Conservation (phyloP, 768 basidiomycete species). For the Boletellus emodensis region DNA sequence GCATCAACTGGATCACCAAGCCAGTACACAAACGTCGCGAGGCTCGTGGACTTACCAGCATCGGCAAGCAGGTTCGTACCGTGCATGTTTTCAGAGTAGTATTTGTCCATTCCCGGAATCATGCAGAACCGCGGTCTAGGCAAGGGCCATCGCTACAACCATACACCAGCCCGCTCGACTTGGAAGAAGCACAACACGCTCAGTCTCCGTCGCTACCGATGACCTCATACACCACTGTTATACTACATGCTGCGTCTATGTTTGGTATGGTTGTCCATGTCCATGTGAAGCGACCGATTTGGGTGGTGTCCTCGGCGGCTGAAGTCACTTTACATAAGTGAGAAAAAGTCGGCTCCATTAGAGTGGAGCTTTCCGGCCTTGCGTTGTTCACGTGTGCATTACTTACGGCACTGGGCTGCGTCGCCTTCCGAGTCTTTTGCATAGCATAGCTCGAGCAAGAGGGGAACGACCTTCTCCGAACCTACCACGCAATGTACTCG, state of each 20-base stretch:
- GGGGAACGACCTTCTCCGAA: constrained; percentile 2
- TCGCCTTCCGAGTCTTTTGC: not conserved
- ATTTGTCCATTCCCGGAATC: constrained; percentile 3
- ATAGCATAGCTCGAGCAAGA: not conserved
- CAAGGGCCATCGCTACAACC: constrained; percentile 94
- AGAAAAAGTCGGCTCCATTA: not conserved
- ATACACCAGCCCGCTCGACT: constrained; percentile 83
- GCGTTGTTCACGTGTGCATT: constrained; percentile 18
- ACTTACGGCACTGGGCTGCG: constrained; percentile 20
- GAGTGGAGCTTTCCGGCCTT: constrained; percentile 12
- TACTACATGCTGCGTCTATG: constrained; percentile 25
- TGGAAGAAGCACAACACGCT: constrained; percentile 99
- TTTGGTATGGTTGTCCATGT: constrained; percentile 23
- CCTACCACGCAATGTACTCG: constrained; percentile 14
- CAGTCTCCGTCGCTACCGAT: constrained; percentile 86
- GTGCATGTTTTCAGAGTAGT: not conserved
- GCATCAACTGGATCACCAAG: constrained; percentile 99
- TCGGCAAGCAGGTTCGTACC: constrained; percentile 82
- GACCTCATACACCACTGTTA: constrained; percentile 22
- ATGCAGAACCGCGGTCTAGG: constrained; percentile 90
- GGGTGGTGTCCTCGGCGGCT: not conserved
- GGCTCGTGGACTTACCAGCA: constrained; percentile 93
- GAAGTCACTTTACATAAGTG: not conserved
- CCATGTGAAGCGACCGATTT: constrained; percentile 9
- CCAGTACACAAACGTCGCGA: constrained; percentile 99